Evolutionary conservation across 2,329 filamentous ascomycete species (phyloP), one percentile per base, ranked within the genome.

Genomic region (Ophiocordyceps robertsii): DNA sequence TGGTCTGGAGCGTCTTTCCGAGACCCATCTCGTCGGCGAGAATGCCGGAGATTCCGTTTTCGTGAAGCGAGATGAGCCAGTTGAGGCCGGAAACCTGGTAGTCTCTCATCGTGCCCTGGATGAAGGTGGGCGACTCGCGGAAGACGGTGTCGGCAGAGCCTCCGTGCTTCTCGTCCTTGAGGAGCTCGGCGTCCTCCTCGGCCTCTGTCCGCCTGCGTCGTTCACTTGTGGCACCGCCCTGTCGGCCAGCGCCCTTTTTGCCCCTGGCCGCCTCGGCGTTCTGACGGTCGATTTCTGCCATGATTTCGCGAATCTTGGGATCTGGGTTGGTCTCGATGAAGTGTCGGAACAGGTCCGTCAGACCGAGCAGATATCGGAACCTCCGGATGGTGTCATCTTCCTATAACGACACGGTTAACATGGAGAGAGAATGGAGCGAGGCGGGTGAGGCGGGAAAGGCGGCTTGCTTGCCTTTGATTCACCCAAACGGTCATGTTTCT

Each of bases 311-410:
- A 56, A 96, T 92, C 54, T 85, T 86, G 14, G 92, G 90, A 57
- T 98, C 89, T 6, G 89, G 90, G 57, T 95, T 98, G 9, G 88
- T 87, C 58, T 96, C 89, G 65, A 98, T 98, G 63, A 98, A 98
- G 65, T 98, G 92, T 50, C 93, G 87, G 69, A 98, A 98, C 17
- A 98, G 72, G 56, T 98, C 92, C 14, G 92, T 98, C 41, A 98
- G 71, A 24, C 93, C 93, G 13, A 98, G 75, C 1, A 98, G 75
- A 60, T 98, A 98, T 49, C 88, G 82, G 61, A 98, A 98, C 59
- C 92, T 76, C 53, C 90, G 80, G 56, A 96, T 86, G 1, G 87
- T 93, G 57, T 96, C 90, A 70, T 95, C 86, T 67, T 95, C 90
- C 85, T 90, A 43, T 33, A 47, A 5, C 11, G n/a, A n/a, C 27